Evolutionary conservation across 768 basidiomycete species (phyloP).

Genomic region (Lactarius evosmus): DNA sequence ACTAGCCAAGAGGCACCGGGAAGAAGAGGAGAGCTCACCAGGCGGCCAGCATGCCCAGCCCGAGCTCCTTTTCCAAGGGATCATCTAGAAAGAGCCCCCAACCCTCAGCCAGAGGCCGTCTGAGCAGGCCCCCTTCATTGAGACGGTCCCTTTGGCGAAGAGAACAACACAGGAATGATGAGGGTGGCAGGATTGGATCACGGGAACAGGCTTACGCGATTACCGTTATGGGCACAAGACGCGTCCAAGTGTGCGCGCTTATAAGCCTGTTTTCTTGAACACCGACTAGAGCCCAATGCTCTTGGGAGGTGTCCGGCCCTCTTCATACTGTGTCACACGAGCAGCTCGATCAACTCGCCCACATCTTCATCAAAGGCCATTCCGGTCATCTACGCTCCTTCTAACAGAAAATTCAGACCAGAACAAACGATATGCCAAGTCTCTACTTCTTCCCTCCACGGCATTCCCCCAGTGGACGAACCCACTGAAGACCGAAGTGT

Average conservation of each 20-base stretch:
- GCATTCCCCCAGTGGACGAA: slow-evolving; percentile 71
- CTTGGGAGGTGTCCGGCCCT: neutral
- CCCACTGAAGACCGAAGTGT: slow-evolving; percentile 56
- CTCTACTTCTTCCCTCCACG: slow-evolving; percentile 81
- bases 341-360: neutral
- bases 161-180: too few species aligned
- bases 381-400: neutral
- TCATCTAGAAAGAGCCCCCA: too few species aligned
- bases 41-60: too few species aligned
- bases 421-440: slow-evolving; percentile 48
- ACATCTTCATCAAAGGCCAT: neutral
- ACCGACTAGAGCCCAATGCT: slow-evolving; percentile 1
- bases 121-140: too few species aligned
- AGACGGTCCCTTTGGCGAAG: too few species aligned
- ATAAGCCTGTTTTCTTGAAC: neutral
- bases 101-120: too few species aligned
- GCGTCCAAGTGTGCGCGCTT: neutral
- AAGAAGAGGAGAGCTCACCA: too few species aligned
- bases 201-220: too few species aligned
- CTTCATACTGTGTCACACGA: neutral
- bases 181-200: too few species aligned
- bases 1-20: too few species aligned
- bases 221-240: too few species aligned
- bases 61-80: too few species aligned
- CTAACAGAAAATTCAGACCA: slow-evolving; percentile 4